A percentile compares a stretch with the other conserved stretches of the same genome.
Conservation (phyloP, 495 filamentous ascomycete genomes). For the Trichoderma reesei region DNA sequence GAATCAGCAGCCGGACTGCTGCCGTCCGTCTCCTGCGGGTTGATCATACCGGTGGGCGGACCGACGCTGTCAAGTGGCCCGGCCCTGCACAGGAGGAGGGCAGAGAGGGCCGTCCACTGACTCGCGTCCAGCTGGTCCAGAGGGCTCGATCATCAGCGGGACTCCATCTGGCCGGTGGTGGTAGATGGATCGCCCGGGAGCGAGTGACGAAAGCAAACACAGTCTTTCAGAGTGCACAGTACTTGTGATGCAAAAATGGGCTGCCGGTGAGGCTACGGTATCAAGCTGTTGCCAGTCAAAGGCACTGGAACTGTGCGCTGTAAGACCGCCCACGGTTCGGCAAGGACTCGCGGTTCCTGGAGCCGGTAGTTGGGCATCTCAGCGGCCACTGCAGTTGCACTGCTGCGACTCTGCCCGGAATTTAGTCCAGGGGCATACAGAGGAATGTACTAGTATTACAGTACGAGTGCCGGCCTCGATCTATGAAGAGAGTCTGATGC, state of each 20-base stretch:
- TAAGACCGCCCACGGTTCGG: background rate
- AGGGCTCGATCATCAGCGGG: background rate
- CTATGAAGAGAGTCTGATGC: background rate
- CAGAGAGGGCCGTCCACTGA: background rate
- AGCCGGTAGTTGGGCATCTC: background rate
- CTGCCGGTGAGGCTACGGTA: too few species aligned
- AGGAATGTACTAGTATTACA: background rate
- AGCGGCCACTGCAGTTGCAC: background rate
- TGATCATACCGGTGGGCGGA: conserved; percentile 7
- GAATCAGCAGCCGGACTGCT: background rate
- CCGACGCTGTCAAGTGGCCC: conserved; percentile 7
- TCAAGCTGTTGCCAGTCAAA: too few species aligned
- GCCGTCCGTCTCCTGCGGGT: background rate
- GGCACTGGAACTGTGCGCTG: too few species aligned
- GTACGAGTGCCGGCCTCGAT: background rate
- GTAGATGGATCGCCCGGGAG: too few species aligned
- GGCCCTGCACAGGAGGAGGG: background rate
- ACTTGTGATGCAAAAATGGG: too few species aligned
- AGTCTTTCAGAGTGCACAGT: too few species aligned
- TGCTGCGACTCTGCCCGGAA: background rate
- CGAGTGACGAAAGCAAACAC: too few species aligned
- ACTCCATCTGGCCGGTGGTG: background rate
- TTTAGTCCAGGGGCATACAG: background rate
- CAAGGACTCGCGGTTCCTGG: background rate
- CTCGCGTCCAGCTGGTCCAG: background rate